These are phyloP conservation scores for Trichosporon inkin DNA, from an alignment of 1,284 basidiomycete species.

Conservation along the genomic window DNA sequence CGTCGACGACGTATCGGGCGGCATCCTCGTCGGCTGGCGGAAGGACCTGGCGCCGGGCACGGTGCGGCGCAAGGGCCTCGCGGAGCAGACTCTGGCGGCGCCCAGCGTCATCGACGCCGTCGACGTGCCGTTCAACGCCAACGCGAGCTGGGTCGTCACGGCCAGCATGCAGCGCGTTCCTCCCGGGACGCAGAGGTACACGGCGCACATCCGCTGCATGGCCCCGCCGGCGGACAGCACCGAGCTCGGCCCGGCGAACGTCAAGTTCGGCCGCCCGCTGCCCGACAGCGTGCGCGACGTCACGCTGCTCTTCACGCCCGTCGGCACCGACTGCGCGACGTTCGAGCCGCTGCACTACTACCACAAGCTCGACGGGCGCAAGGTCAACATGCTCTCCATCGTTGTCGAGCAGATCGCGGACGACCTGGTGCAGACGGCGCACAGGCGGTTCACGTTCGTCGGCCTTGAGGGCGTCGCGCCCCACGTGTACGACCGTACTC, in stretches of 20 bases:
- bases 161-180: background rate
- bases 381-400: background rate
- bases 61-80: background rate
- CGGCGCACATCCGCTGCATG: background rate
- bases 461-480: background rate
- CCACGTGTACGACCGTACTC: background rate
- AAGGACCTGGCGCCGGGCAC: background rate
- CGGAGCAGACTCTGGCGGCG: background rate
- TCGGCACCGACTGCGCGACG: background rate
- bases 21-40: background rate
- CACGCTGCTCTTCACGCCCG: background rate
- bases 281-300: background rate
- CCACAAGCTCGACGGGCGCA: background rate
- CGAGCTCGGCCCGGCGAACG: background rate
- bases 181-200: no score
- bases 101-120: background rate
- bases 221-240: background rate
- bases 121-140: background rate
- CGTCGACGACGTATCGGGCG: background rate
- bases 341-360: background rate
- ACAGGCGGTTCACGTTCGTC: background rate
- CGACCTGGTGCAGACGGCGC: background rate
- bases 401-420: background rate
- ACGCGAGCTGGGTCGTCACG: background rate
- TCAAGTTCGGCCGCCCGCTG: background rate